Evolutionary conservation across 2,329 filamentous ascomycete genomes (phyloP).

Genomic region (Penicillium frequentans): DNA sequence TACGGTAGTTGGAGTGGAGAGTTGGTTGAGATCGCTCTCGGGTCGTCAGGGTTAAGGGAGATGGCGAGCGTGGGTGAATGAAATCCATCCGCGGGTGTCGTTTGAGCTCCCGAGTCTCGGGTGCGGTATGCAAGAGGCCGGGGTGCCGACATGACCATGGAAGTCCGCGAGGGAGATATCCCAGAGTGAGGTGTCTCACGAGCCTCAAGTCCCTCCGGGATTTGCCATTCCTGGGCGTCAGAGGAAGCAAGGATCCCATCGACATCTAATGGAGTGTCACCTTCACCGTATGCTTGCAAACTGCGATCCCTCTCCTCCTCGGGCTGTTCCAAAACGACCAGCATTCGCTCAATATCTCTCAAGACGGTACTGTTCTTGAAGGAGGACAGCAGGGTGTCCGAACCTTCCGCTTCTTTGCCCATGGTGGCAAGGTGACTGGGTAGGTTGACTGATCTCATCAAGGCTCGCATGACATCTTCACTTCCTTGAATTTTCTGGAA

Average conservation of each 20-base stretch:
- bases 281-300: conserved; percentile 23
- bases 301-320: conserved; percentile 40
- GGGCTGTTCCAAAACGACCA: conserved; percentile 48
- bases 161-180: conserved; percentile 27
- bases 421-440: conserved; percentile 35
- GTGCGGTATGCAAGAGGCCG: conserved; percentile 16
- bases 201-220: conserved; percentile 26
- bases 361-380: conserved; percentile 66
- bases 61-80: conserved; percentile 2
- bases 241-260: conserved; percentile 31
- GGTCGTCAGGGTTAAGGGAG: conserved; percentile 2
- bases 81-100: conserved; percentile 6
- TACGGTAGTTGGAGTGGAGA: conserved; percentile 53
- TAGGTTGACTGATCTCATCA: conserved; percentile 52
- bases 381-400: conserved; percentile 58
- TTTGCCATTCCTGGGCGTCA: conserved; percentile 35
- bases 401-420: conserved; percentile 47
- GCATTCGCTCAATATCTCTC: conserved; percentile 61
- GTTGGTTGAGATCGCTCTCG: conserved; percentile 10
- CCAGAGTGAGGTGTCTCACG: conserved; percentile 20
- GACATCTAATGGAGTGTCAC: conserved; percentile 29
- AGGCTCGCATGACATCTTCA: conserved; percentile 57
- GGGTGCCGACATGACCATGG: conserved; percentile 14
- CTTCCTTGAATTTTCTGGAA: conserved; percentile 62
- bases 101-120: conserved; percentile 30